Evolutionary conservation across 75 land plant species (phyloP).

Genomic region (Gnetum montanum): DNA sequence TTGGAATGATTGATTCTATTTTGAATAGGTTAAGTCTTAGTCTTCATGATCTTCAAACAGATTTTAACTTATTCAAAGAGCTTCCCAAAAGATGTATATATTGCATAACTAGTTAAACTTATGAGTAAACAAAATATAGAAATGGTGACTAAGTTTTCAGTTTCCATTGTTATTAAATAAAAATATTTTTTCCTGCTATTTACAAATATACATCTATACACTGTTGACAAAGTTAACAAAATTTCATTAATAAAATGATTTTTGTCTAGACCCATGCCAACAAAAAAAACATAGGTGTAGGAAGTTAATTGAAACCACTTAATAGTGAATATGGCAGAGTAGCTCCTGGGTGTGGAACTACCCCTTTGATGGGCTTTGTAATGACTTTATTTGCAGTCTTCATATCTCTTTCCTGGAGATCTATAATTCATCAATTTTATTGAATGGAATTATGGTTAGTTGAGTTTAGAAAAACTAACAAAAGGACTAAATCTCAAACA

Average conservation of each 20-base stretch:
- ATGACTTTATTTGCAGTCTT: slow-evolving; percentile 10
- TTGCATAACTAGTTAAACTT: neutral
- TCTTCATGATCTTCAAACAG: neutral
- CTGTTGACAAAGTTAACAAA: neutral
- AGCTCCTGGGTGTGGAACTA: slow-evolving; percentile 4
- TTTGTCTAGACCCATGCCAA: neutral
- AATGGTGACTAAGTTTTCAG: neutral
- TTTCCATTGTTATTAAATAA: neutral
- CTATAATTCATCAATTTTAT: slow-evolving; percentile 17
- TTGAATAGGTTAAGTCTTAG: neutral
- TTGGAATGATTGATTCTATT: neutral
- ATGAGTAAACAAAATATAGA: neutral
- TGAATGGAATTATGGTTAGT: slow-evolving; percentile 7
- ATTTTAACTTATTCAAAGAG: neutral
- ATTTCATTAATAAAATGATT: neutral
- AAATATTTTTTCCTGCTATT: too few species aligned
- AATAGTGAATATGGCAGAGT: slow-evolving; percentile 10
- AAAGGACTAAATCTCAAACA: too few species aligned
- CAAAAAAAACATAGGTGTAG: neutral
- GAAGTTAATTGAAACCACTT: neutral
- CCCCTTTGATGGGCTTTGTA: slow-evolving; percentile 4
- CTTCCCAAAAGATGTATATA: neutral
- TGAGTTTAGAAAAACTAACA: neutral
- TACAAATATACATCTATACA: neutral
- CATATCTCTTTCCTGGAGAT: slow-evolving; percentile 13